Evolutionary conservation across 225 moss, liverwort and hornwort species (phyloP).

Genomic region (Marchantia polymorpha): DNA sequence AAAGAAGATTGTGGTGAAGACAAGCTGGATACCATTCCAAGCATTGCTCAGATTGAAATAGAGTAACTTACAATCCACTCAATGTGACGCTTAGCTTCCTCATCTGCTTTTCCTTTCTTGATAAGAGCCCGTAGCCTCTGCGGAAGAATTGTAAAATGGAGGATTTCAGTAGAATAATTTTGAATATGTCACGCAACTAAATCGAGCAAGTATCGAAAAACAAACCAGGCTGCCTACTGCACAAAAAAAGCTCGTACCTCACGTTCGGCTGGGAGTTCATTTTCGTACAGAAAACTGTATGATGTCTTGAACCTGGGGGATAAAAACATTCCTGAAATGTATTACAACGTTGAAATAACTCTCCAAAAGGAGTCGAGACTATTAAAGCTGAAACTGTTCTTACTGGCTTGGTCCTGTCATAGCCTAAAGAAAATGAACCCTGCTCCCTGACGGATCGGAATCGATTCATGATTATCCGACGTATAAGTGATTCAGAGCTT

Average conservation of each 20-base stretch:
- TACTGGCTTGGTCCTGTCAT: too few relatives aligned
- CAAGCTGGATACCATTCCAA: too few relatives aligned
- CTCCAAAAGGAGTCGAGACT: too few relatives aligned
- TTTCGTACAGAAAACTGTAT: constrained; percentile 87
- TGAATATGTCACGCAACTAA: neutral
- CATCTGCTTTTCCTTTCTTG: constrained; percentile 44
- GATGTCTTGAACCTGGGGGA: constrained; percentile 77
- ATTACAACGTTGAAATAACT: neutral
- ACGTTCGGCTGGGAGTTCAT: constrained; percentile 88
- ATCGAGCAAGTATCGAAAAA: too few relatives aligned
- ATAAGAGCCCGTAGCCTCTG: constrained; percentile 61
- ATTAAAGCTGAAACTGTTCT: too few relatives aligned
- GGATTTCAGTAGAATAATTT: neutral
- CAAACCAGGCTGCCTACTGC: neutral
- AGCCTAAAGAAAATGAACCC: too few relatives aligned
- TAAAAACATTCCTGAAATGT: neutral
- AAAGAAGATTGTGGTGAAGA: neutral
- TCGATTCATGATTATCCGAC: neutral
- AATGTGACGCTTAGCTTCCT: constrained; percentile 47
- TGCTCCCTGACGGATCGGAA: neutral
- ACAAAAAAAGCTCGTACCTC: constrained; percentile 44
- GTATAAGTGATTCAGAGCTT: neutral
- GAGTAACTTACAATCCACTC: constrained; percentile 77
- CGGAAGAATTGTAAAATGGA: neutral
- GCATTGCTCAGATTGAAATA: neutral